Evolutionary conservation across 768 basidiomycete genomes (phyloP).

Genomic region (Grammothele lineata): DNA sequence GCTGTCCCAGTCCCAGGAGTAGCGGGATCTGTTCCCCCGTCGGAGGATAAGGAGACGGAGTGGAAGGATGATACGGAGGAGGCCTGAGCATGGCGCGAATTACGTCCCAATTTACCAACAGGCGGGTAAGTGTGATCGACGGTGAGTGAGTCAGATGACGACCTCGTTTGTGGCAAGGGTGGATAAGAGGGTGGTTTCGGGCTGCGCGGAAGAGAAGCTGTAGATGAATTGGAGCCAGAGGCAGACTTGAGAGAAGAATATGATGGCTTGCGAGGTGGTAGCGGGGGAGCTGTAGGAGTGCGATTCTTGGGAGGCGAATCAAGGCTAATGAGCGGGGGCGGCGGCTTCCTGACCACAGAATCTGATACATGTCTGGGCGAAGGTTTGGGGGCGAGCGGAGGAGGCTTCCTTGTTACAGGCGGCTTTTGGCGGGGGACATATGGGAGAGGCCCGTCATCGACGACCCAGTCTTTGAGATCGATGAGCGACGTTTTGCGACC

Average conservation of each 20-base stretch:
- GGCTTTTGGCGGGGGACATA: constrained; percentile 21
- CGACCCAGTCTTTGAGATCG: constrained; percentile 71
- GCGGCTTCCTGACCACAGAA: constrained; percentile 8
- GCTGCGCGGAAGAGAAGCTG: constrained; percentile 19
- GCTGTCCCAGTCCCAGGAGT: constrained; percentile 14
- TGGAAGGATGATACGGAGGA: constrained; percentile 83
- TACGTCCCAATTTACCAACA: constrained; percentile 29
- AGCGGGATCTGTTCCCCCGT: constrained; percentile 33
- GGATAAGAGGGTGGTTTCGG: constrained; percentile 12
- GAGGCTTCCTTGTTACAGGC: constrained; percentile 11
- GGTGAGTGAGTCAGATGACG: constrained; percentile 43
- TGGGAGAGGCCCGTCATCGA: constrained; percentile 50
- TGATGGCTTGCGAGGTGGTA: constrained; percentile 67
- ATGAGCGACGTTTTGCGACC: constrained; percentile 53
- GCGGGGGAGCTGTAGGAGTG: constrained; percentile 51
- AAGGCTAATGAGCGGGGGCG: constrained; percentile 50
- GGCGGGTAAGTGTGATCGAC: constrained; percentile 62
- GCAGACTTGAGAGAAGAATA: constrained; percentile 40
- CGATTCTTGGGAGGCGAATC: constrained; percentile 36
- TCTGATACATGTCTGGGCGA: constrained; percentile 19
- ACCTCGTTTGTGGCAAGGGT: constrained; percentile 18
- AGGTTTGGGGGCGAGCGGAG: constrained; percentile 5
- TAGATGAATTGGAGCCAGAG: constrained; percentile 33
- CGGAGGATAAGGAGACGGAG: constrained; percentile 76
- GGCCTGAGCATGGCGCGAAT: constrained; percentile 48